A percentile compares a stretch with the other conserved stretches of the same genome.
phyloP scores from a whole-genome alignment of 192 early-diverging fungal species.

The Phlyctochytrium arcticum region DNA sequence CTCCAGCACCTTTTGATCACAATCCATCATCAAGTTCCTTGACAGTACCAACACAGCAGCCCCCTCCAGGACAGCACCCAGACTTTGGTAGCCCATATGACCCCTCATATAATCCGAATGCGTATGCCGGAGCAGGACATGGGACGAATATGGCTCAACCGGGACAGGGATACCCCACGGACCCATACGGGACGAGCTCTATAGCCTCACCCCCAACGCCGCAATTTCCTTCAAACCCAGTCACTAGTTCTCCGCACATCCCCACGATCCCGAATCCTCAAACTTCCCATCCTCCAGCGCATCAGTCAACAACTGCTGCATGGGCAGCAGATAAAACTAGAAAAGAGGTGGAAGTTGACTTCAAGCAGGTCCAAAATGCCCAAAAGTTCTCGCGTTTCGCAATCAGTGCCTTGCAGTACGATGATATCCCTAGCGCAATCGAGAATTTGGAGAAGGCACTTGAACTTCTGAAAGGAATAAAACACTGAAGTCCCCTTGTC shows the following conservation, averaged over 20 bases:
- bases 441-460: constrained; percentile 46
- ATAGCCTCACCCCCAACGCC: background rate
- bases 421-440: constrained; percentile 84
- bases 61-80: constrained; percentile 8
- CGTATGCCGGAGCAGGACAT: background rate
- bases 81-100: constrained; percentile 26
- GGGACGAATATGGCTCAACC: background rate
- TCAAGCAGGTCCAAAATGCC: constrained; percentile 45
- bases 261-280: constrained; percentile 7
- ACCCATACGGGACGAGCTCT: background rate
- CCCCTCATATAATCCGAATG: constrained; percentile 29
- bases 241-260: background rate
- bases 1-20: background rate
- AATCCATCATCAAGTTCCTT: no score
- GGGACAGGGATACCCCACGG: background rate
- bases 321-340: constrained; percentile 2
- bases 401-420: constrained; percentile 90
- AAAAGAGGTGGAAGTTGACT: constrained; percentile 21
- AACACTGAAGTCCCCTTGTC: constrained; percentile 2
- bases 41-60: no score
- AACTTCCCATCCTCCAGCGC: no score
- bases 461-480: constrained; percentile 14
- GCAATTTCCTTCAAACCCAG: background rate
- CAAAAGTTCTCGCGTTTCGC: constrained; percentile 91
- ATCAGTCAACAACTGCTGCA: constrained; percentile 5